Evolutionary conservation across 306 rosid species (phyloP).

Genomic region (Purshia tridentata): DNA sequence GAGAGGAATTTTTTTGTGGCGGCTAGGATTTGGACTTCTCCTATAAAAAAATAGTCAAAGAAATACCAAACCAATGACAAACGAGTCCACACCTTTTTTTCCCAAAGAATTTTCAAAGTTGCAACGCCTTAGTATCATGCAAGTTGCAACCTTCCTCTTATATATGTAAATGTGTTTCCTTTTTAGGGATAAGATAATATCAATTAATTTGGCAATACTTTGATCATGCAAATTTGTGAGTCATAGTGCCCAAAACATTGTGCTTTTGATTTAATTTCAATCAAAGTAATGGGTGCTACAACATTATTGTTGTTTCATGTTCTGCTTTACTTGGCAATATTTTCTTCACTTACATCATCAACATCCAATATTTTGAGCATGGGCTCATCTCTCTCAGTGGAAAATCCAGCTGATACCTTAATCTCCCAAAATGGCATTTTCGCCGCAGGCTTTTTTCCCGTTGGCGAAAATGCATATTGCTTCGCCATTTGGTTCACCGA

Average conservation of each 20-base stretch:
- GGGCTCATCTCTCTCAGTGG: constrained; percentile 42
- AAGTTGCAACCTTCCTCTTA: background rate
- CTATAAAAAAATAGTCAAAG: too few relatives aligned
- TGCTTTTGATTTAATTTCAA: too few relatives aligned
- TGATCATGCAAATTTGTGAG: too few relatives aligned
- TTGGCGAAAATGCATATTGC: constrained; percentile 49
- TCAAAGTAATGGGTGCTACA: constrained; percentile 16
- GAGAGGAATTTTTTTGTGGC: too few relatives aligned
- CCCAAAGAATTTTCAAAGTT: too few relatives aligned
- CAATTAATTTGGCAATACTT: too few relatives aligned
- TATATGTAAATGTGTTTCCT: background rate
- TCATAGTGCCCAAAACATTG: too few relatives aligned
- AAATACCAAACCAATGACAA: too few relatives aligned
- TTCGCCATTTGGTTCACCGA: constrained; percentile 46
- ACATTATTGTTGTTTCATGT: background rate
- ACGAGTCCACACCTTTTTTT: too few relatives aligned
- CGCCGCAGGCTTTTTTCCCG: constrained; percentile 49
- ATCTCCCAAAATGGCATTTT: constrained; percentile 41
- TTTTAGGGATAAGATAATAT: too few relatives aligned
- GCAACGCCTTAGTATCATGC: too few relatives aligned
- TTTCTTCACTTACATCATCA: constrained; percentile 13
- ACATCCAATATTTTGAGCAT: constrained; percentile 14
- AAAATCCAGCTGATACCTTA: constrained; percentile 26
- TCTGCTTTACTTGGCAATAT: constrained; percentile 1
- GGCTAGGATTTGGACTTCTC: too few relatives aligned